Evolutionary conservation across 345 rosid genomes (phyloP).

Genomic region (Barbarea vulgaris): DNA sequence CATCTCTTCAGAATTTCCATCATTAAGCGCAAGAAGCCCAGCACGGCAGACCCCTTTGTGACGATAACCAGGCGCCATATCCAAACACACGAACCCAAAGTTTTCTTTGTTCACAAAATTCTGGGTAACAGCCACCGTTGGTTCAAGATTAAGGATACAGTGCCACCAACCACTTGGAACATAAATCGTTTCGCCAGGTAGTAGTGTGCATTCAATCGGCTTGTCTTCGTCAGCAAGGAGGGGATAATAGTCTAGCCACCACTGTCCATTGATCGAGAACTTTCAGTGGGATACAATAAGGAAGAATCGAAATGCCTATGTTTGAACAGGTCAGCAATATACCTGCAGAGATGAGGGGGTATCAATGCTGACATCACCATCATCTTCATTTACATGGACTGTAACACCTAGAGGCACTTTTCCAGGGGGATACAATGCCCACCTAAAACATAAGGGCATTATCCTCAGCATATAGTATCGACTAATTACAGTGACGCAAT

Average conservation of each 20-base stretch:
- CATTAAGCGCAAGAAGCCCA: slow-evolving; percentile 86
- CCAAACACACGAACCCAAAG: slow-evolving; percentile 87
- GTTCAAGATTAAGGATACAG: slow-evolving; percentile 85
- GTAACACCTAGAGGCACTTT: slow-evolving; percentile 95
- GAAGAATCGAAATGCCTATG: slow-evolving; percentile 12
- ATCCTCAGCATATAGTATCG: slow-evolving; percentile 24
- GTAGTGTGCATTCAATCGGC: slow-evolving; percentile 90
- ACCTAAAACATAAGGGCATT: slow-evolving; percentile 51
- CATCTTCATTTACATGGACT: slow-evolving; percentile 91
- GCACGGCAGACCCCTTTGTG: slow-evolving; percentile 97
- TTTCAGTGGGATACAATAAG: slow-evolving; percentile 3
- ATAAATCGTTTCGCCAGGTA: slow-evolving; percentile 90
- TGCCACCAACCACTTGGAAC: slow-evolving; percentile 99
- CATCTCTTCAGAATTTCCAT: slow-evolving; percentile 43
- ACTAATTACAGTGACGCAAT: slow-evolving; percentile 13
- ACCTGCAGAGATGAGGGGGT: slow-evolving; percentile 95
- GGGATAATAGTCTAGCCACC: slow-evolving; percentile 98
- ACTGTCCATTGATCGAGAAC: slow-evolving; percentile 47
- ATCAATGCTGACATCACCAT: slow-evolving; percentile 90
- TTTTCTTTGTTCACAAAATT: slow-evolving; percentile 84
- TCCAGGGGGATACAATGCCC: slow-evolving; percentile 99
- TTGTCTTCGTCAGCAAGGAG: slow-evolving; percentile 89
- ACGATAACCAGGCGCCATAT: slow-evolving; percentile 92
- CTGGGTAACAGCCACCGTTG: slow-evolving; percentile 92
- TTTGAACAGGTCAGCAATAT: slow-evolving; percentile 29